Conservation (phyloP, 1,284 basidiomycete genomes). For the Veloboletus limbatus region DNA sequence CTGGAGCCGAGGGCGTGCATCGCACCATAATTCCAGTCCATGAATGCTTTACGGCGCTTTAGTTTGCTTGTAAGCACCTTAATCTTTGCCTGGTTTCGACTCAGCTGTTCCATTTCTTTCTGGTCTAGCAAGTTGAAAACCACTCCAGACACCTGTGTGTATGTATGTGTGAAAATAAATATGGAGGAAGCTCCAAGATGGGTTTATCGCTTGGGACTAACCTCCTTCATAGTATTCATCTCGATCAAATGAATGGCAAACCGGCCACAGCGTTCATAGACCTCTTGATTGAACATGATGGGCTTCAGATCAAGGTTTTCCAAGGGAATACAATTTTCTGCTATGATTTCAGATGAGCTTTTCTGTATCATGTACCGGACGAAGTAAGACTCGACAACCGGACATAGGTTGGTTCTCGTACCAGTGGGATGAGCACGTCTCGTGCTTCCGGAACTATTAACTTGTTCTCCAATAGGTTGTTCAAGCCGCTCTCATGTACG, state of each 20-base stretch:
- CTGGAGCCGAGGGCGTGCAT: slow-evolving; percentile 1
- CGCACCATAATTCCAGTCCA: neutral
- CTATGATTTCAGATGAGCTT: too few species aligned
- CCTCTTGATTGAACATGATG: neutral
- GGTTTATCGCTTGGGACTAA: neutral
- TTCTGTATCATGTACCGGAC: too few species aligned
- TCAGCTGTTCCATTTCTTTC: neutral
- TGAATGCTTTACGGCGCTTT: neutral
- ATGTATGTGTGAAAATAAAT: too few species aligned
- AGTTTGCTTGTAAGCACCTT: neutral
- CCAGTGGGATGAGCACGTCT: neutral
- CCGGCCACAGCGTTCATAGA: neutral
- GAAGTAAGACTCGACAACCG: too few species aligned
- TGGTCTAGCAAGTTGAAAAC: neutral
- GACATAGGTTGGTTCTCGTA: too few species aligned
- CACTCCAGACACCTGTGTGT: neutral
- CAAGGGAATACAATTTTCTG: neutral
- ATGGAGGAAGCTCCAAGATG: too few species aligned
- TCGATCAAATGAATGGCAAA: neutral
- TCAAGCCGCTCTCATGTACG: neutral
- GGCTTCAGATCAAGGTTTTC: rapidly evolving
- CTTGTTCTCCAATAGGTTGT: neutral
- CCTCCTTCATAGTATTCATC: neutral
- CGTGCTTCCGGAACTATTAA: neutral
- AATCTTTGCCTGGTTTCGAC: slow-evolving; percentile 1